Conservation (phyloP, 2,329 filamentous ascomycete genomes). For the Exophiala oligosperma region DNA sequence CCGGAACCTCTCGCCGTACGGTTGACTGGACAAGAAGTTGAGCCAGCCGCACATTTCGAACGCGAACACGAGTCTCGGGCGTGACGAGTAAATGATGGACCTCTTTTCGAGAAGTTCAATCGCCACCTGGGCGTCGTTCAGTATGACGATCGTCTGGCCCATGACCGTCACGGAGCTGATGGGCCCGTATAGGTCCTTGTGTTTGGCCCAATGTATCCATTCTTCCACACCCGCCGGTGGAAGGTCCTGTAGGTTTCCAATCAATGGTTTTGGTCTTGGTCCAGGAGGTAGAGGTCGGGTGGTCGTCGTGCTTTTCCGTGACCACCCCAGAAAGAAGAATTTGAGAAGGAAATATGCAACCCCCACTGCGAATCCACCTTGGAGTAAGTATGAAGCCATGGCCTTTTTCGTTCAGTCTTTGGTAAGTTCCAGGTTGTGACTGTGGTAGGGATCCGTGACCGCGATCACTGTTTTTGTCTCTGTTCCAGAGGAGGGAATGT, state of each 20-base stretch:
- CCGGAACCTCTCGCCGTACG: conserved; percentile 41
- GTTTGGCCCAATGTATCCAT: conserved; percentile 45
- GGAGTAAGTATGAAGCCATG: background rate
- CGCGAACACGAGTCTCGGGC: conserved; percentile 35
- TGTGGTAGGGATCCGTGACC: too few species aligned
- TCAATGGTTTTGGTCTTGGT: conserved; percentile 47
- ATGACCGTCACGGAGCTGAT: conserved; percentile 41
- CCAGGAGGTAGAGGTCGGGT: conserved; percentile 47
- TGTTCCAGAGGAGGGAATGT: too few species aligned
- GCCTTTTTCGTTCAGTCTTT: too few species aligned
- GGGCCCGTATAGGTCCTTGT: conserved; percentile 43
- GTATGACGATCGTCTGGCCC: conserved; percentile 39
- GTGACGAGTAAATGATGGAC: conserved; percentile 33
- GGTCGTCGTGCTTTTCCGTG: background rate
- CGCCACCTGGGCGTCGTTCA: conserved; percentile 36
- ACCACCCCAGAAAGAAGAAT: background rate
- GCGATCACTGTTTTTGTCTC: too few species aligned
- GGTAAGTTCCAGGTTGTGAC: too few species aligned
- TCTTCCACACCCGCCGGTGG: conserved; percentile 42
- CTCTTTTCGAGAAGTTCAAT: conserved; percentile 39
- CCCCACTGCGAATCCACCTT: background rate
- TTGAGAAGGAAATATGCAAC: background rate
- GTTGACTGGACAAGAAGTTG: conserved; percentile 36
- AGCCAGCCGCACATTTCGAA: conserved; percentile 46
- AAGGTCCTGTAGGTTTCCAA: conserved; percentile 54